Percentiles rank a stretch among this genome's conserved stretches.
These are phyloP conservation scores for Ephemerocybe angulata DNA, from an alignment of 768 basidiomycete species.

Conservation along the genomic window DNA sequence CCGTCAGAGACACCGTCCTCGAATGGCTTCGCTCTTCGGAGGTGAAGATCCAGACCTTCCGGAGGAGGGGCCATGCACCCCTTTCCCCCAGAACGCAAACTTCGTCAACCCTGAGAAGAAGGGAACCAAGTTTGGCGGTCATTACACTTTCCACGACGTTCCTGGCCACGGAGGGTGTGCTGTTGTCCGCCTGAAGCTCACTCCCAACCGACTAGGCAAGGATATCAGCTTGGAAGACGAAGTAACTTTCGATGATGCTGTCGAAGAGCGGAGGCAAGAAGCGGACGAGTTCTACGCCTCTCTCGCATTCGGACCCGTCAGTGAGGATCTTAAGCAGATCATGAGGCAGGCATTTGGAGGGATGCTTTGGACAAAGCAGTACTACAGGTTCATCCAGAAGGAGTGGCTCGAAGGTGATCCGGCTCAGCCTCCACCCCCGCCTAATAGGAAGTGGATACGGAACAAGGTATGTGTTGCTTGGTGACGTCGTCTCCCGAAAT, in stretches of 20 bases:
- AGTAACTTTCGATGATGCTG: slow-evolving; percentile 76
- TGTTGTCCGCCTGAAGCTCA: slow-evolving; percentile 91
- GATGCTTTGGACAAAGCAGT: slow-evolving; percentile 99
- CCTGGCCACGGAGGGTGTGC: slow-evolving; percentile 92
- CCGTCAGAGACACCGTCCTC: slow-evolving; percentile 45
- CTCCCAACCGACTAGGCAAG: slow-evolving; percentile 66
- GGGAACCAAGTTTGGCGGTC: slow-evolving; percentile 92
- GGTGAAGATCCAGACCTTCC: slow-evolving; percentile 34
- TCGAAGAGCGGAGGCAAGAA: slow-evolving; percentile 89
- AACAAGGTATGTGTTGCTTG: slow-evolving; percentile 58
- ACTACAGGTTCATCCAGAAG: slow-evolving; percentile 92
- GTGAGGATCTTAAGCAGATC: slow-evolving; percentile 90
- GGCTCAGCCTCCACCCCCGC: slow-evolving; percentile 90
- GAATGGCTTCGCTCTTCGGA: slow-evolving; percentile 44
- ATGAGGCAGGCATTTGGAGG: slow-evolving; percentile 95
- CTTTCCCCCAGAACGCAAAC: slow-evolving; percentile 46
- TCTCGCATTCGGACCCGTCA: slow-evolving; percentile 70
- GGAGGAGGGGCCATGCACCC: slow-evolving; percentile 57
- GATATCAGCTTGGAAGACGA: slow-evolving; percentile 87
- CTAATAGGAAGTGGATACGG: slow-evolving; percentile 77
- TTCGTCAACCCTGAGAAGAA: slow-evolving; percentile 84
- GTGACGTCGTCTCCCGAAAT: background rate
- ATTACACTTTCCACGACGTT: slow-evolving; percentile 83
- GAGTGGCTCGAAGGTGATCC: slow-evolving; percentile 97
- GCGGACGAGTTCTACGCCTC: slow-evolving; percentile 95